These are phyloP conservation scores for Rubia yunnanensis DNA, from an alignment of 257 asterid species.

Conservation along the genomic window DNA sequence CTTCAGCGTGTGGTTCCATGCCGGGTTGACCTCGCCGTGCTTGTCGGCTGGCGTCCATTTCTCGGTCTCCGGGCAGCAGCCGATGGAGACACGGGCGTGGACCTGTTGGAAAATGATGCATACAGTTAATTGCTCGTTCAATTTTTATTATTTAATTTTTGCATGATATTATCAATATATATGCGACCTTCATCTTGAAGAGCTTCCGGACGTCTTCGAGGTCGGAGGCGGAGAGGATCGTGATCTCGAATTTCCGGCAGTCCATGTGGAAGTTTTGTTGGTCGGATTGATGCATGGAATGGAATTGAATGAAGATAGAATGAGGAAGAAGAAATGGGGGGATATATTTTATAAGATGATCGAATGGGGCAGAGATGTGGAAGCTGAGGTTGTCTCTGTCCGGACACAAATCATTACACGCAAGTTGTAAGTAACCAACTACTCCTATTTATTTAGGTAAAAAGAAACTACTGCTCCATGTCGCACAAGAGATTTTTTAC, in stretches of 20 bases:
- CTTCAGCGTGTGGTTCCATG: constrained; percentile 55
- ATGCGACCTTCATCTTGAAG: constrained; percentile 57
- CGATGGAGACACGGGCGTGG: constrained; percentile 48
- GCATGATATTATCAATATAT: too few species aligned
- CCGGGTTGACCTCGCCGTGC: constrained; percentile 57
- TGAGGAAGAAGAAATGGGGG: not conserved
- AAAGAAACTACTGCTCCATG: too few species aligned
- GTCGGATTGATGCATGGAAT: not conserved
- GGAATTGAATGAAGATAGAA: not conserved
- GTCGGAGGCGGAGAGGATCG: constrained; percentile 49
- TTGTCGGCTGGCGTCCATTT: constrained; percentile 47
- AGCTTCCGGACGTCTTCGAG: constrained; percentile 40
- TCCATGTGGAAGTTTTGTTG: constrained; percentile 3
- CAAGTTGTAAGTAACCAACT: not conserved
- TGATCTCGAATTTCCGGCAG: constrained; percentile 21
- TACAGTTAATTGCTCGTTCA: too few species aligned
- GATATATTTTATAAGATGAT: not conserved
- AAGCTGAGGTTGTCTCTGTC: not conserved
- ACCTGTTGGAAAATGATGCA: too few species aligned
- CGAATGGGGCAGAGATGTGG: not conserved
- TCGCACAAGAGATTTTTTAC: too few species aligned
- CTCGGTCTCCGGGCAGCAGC: constrained; percentile 18
- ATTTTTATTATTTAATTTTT: too few species aligned
- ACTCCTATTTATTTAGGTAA: not conserved
- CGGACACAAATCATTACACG: not conserved